Percentiles rank a stretch among this genome's conserved stretches.
Conservation (phyloP, 495 filamentous ascomycete species). For the Aspergillus avenaceus region DNA sequence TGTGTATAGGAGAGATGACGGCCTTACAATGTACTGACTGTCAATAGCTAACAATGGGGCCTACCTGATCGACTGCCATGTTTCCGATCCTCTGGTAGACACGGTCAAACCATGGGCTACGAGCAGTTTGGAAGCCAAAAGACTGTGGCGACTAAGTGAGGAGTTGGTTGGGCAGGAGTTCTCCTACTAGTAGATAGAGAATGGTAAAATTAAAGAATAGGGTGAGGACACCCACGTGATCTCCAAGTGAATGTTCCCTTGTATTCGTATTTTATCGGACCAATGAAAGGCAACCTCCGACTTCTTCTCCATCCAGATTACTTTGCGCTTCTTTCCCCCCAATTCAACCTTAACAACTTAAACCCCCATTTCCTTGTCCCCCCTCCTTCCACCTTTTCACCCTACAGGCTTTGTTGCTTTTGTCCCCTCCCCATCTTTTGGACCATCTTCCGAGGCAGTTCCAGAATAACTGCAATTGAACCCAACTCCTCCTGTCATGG, state of each 20-base stretch:
- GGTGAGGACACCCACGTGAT: too few species aligned
- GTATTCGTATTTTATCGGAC: too few species aligned
- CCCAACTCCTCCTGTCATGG: slow-evolving; percentile 31
- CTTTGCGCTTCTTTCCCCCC: too few species aligned
- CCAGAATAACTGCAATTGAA: neutral
- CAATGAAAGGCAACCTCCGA: too few species aligned
- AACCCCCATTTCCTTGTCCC: too few species aligned
- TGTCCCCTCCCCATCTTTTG: slow-evolving; percentile 1
- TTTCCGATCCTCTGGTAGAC: slow-evolving; percentile 31
- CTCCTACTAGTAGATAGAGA: slow-evolving; percentile 16
- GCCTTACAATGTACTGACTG: neutral
- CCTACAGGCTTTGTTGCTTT: too few species aligned
- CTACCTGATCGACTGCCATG: slow-evolving; percentile 34
- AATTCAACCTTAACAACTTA: too few species aligned
- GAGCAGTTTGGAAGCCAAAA: slow-evolving; percentile 37
- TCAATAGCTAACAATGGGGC: slow-evolving; percentile 28
- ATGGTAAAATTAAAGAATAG: too few species aligned
- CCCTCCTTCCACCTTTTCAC: too few species aligned
- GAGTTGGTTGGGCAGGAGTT: slow-evolving; percentile 34
- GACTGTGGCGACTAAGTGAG: slow-evolving; percentile 38
- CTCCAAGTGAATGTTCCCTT: too few species aligned
- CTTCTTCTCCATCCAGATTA: too few species aligned
- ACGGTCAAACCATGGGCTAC: slow-evolving; percentile 31
- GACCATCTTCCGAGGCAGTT: neutral
- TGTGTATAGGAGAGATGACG: too few species aligned